Conservation (phyloP, 495 filamentous ascomycete species). For the Astrocystis sublimbata region DNA sequence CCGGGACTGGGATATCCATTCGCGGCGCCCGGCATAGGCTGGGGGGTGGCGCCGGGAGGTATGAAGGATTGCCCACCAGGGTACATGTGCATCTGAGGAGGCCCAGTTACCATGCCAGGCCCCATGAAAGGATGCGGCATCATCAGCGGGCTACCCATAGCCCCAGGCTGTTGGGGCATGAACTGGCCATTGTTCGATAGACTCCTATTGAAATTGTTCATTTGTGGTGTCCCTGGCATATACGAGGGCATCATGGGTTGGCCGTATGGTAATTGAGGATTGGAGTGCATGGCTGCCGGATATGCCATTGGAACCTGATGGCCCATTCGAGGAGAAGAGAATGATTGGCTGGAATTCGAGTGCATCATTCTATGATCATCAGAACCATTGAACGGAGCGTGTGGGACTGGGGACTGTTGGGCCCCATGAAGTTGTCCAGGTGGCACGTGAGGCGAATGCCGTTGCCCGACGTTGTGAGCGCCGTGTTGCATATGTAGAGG, state of each 20-base stretch:
- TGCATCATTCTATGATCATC: conserved; percentile 89
- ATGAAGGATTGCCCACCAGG: conserved; percentile 62
- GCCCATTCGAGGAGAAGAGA: conserved; percentile 74
- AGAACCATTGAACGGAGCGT: conserved; percentile 61
- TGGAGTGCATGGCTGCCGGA: conserved; percentile 66
- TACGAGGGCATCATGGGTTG: conserved; percentile 72
- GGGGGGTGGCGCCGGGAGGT: conserved; percentile 60
- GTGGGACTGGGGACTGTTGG: conserved; percentile 64
- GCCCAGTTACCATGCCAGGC: conserved; percentile 60
- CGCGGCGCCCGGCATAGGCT: conserved; percentile 54
- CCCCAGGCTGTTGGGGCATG: conserved; percentile 60
- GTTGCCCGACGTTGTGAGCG: conserved; percentile 43
- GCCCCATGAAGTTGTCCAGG: conserved; percentile 63
- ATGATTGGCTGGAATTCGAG: conserved; percentile 73
- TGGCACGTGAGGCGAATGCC: conserved; percentile 61
- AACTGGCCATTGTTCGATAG: conserved; percentile 64
- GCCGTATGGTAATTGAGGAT: conserved; percentile 68
- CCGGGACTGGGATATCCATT: conserved; percentile 86
- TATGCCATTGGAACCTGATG: conserved; percentile 65
- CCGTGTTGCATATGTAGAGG: conserved; percentile 64
- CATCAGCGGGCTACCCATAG: conserved; percentile 76
- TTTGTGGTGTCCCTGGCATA: conserved; percentile 63
- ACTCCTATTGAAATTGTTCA: conserved; percentile 52
- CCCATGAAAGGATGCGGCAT: conserved; percentile 67
- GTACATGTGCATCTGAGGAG: conserved; percentile 72